These are phyloP conservation scores for Aspergillus hortae DNA, from an alignment of 2,329 filamentous ascomycete species.

Conservation along the genomic window DNA sequence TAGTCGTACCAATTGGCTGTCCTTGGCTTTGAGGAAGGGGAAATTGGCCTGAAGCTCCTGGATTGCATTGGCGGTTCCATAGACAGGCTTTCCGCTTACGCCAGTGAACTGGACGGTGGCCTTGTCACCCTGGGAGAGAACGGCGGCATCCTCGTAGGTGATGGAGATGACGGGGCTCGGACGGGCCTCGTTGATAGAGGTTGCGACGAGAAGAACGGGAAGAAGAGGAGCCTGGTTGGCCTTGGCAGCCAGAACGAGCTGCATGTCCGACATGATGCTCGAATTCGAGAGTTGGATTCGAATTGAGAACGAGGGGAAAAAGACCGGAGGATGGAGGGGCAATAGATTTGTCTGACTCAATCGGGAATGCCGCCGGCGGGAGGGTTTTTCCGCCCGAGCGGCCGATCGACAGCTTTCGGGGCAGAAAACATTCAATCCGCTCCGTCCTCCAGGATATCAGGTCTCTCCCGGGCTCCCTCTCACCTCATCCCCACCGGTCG, in stretches of 20 bases:
- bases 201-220: slow-evolving; percentile 40
- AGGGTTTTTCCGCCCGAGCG: slow-evolving; percentile 29
- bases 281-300: not conserved
- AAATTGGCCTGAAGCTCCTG: slow-evolving; percentile 32
- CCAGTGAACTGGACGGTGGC: slow-evolving; percentile 31
- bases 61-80: slow-evolving; percentile 29
- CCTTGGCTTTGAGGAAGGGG: slow-evolving; percentile 35
- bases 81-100: slow-evolving; percentile 25
- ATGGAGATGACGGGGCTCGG: slow-evolving; percentile 34
- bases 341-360: slow-evolving; percentile 10
- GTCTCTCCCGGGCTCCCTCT: not conserved
- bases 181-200: slow-evolving; percentile 38
- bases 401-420: slow-evolving; percentile 22
- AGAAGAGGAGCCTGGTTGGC: slow-evolving; percentile 40
- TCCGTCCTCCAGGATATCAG: slow-evolving; percentile 11
- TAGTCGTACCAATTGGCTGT: slow-evolving; percentile 31
- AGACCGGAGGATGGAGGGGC: slow-evolving; percentile 5
- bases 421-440: slow-evolving; percentile 31
- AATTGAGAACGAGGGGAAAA: slow-evolving; percentile 6
- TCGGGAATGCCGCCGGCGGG: slow-evolving; percentile 21
- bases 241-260: slow-evolving; percentile 37
- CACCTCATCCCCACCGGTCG: slow-evolving; percentile 2
- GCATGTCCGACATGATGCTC: slow-evolving; percentile 28
- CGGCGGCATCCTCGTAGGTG: slow-evolving; percentile 35
- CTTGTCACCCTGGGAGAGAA: slow-evolving; percentile 33